These are phyloP conservation scores for Talaromyces wortmannii DNA, from an alignment of 495 filamentous ascomycete species.

Conservation along the genomic window DNA sequence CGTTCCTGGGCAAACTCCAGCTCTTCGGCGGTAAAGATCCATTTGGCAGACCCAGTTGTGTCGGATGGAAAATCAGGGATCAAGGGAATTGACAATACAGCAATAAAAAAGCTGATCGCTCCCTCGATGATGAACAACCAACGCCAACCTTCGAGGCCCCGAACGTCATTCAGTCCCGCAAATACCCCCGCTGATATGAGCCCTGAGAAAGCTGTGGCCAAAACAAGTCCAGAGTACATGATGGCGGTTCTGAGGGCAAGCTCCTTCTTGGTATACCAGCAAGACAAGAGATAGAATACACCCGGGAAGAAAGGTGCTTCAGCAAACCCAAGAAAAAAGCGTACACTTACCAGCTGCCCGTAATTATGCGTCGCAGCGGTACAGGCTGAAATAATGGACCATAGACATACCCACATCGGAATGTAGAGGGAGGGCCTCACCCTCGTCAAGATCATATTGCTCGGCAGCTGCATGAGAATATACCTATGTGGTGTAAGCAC, in stretches of 20 bases:
- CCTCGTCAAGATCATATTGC: constrained; percentile 51
- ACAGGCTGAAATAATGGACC: constrained; percentile 38
- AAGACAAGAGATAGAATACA: constrained; percentile 33
- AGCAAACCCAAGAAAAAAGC: constrained; percentile 34
- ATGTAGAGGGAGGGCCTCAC: constrained; percentile 26
- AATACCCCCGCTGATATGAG: constrained; percentile 31
- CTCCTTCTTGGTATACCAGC: constrained; percentile 47
- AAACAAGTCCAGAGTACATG: constrained; percentile 33
- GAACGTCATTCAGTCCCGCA: constrained; percentile 17
- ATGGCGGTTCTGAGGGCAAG: constrained; percentile 35
- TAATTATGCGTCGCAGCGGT: constrained; percentile 37
- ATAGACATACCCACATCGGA: constrained; percentile 37
- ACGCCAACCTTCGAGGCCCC: constrained; percentile 67
- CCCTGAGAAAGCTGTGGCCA: constrained; percentile 38
- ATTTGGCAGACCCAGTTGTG: constrained; percentile 44
- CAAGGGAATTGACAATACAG: constrained; percentile 61
- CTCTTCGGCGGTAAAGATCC: neutral
- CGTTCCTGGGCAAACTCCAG: neutral
- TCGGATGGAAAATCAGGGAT: constrained; percentile 57
- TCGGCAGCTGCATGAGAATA: constrained; percentile 51
- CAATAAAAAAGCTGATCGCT: constrained; percentile 54
- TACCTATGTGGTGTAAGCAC: constrained; percentile 21
- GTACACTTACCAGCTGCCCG: constrained; percentile 27
- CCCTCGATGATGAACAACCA: constrained; percentile 67
- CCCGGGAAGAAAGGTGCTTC: constrained; percentile 48